Evolutionary conservation across 345 rosid genomes (phyloP), one percentile per base, ranked within the genome.

Genomic region (Syzygium jambos): DNA sequence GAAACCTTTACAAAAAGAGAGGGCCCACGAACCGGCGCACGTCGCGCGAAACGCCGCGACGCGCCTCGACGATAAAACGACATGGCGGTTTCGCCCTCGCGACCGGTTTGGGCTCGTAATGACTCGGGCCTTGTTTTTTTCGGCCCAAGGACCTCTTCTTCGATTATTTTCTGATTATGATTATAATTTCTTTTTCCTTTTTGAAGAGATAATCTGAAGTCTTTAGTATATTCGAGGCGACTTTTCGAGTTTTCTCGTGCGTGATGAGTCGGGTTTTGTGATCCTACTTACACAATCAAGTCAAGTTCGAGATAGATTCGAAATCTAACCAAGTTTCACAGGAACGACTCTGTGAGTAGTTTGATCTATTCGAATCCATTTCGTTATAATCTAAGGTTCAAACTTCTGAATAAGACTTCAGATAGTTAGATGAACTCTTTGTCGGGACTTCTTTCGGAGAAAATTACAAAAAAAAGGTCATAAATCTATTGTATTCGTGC

Each of bases 371-470:
- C 0, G 1, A 34, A 34, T 34, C 13, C 25, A 73, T 73, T 73
- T 25, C 7, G 0, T 7, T 19, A 17, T 25, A 34, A 73, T 9
- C 1, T 34, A 3, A 0, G 0, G 4, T 19, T 73, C 25, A 34
- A 68, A 38, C 0, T 34, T 14, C 9, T 0, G 0, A 17, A 6
- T 73, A 5, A 0, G 3, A 17, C 7, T 73, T 34, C 1, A 0
- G 3, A 19, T 19, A 0, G 3, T 73, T 34, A 2, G 46, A 73
- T 73, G 2, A 17, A 17, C 14, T 34, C 2, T 9, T 34, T 34
- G 1, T 34, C 0, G 0, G 3, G 5, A 68, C 49, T 68, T 68
- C 14, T 19, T 9, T 73, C 1, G 12, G 21, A 4, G 5, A 52
- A 52, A 52, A 52, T 52, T 52, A 4, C 55, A 52, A 52, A 52